A percentile compares a stretch with the other conserved stretches of the same genome.
phyloP scores from a whole-genome alignment of 257 asterid species.

The Haberlea rhodopensis region DNA sequence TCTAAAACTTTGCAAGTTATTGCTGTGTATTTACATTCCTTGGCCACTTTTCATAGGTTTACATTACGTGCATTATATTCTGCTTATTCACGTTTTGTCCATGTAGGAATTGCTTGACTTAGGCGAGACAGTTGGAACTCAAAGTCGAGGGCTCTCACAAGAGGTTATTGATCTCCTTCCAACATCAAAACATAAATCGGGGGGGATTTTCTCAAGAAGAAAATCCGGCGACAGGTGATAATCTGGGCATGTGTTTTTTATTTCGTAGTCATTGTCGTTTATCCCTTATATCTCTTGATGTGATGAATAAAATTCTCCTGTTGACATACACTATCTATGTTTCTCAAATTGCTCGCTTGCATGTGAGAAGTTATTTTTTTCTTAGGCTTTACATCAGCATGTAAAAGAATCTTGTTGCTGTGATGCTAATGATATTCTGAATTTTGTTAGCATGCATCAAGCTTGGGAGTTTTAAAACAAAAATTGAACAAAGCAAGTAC shows the following conservation, averaged over 20 bases:
- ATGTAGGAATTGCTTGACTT: slow-evolving; percentile 82
- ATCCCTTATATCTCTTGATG: neutral
- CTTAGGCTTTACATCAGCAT: neutral
- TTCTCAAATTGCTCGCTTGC: no score
- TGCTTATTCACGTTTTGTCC: slow-evolving; percentile 18
- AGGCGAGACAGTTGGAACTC: slow-evolving; percentile 88
- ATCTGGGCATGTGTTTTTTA: slow-evolving; percentile 11
- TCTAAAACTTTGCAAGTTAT: neutral
- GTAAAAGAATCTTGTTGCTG: neutral
- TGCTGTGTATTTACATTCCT: neutral
- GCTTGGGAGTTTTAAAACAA: neutral
- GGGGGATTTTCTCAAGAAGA: slow-evolving; percentile 78
- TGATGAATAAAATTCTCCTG: neutral
- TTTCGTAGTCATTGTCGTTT: neutral
- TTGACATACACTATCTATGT: neutral
- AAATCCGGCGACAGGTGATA: slow-evolving; percentile 62
- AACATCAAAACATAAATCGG: slow-evolving; percentile 66
- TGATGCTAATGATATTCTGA: neutral
- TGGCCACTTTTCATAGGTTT: neutral
- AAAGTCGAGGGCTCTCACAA: slow-evolving; percentile 84
- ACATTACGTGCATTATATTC: neutral
- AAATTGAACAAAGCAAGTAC: neutral
- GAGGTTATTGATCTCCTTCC: slow-evolving; percentile 77
- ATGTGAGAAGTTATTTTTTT: no score
- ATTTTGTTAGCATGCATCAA: neutral